phyloP scores from a whole-genome alignment of 495 filamentous ascomycete genomes.

The Durotheca rogersii region DNA sequence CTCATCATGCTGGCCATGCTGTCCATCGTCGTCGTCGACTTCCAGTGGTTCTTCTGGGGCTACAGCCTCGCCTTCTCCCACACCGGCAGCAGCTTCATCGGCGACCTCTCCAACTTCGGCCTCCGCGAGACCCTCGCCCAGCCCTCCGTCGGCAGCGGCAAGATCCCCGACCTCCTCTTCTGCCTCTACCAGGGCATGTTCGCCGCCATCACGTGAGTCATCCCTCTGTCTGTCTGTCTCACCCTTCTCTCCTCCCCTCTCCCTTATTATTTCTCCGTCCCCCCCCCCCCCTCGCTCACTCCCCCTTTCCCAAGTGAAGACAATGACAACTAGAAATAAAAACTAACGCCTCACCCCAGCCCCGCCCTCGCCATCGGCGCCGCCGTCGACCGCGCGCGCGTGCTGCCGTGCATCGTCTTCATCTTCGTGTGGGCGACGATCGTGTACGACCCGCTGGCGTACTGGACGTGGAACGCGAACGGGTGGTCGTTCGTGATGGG shows the following conservation, averaged over 20 bases:
- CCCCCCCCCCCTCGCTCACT: background rate
- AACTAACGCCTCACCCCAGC: slow-evolving; percentile 41
- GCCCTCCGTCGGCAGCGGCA: slow-evolving; percentile 77
- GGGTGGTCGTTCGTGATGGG: slow-evolving; percentile 77
- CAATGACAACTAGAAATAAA: slow-evolving; percentile 12
- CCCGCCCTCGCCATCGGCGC: slow-evolving; percentile 78
- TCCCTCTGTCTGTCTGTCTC: background rate
- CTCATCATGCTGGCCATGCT: slow-evolving; percentile 94
- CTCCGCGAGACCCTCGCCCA: slow-evolving; percentile 73
- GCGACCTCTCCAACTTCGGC: slow-evolving; percentile 82
- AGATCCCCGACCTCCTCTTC: slow-evolving; percentile 87
- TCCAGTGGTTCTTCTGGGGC: slow-evolving; percentile 99
- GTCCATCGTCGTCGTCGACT: slow-evolving; percentile 82
- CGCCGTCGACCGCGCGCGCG: slow-evolving; percentile 77
- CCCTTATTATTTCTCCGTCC: background rate
- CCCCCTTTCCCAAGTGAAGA: background rate
- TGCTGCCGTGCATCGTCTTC: slow-evolving; percentile 81
- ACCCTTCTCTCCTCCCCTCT: background rate
- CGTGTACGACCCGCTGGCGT: slow-evolving; percentile 82
- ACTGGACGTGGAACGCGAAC: slow-evolving; percentile 86
- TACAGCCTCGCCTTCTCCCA: slow-evolving; percentile 91
- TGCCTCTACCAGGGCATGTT: slow-evolving; percentile 92
- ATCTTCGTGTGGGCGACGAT: slow-evolving; percentile 86
- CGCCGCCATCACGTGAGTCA: slow-evolving; percentile 71
- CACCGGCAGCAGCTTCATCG: slow-evolving; percentile 82